Conservation (phyloP, 2,329 filamentous ascomycete species). For the Hypoxylon rubiginosum region DNA sequence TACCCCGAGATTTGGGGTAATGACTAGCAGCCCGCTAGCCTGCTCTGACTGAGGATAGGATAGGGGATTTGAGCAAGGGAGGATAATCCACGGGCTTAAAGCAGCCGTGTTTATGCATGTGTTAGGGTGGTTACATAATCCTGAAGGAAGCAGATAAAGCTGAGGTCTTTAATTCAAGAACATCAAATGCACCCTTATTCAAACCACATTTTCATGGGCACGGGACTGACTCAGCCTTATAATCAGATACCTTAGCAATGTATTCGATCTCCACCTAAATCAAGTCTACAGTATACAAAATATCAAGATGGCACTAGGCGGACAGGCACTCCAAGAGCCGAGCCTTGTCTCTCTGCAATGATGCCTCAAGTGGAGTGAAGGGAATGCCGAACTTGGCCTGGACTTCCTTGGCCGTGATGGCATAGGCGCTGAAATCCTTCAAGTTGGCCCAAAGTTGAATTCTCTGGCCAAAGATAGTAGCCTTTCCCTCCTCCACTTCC, state of each 20-base stretch:
- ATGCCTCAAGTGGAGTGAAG: constrained; percentile 47
- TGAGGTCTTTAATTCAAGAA: no score
- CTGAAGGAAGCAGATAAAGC: no score
- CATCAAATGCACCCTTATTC: neutral
- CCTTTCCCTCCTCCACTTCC: constrained; percentile 39
- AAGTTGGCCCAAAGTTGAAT: constrained; percentile 49
- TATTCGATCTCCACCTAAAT: neutral
- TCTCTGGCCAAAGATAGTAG: constrained; percentile 36
- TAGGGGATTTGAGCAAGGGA: neutral
- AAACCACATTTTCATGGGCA: no score
- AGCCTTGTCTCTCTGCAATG: constrained; percentile 46
- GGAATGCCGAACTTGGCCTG: constrained; percentile 50
- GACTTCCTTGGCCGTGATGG: constrained; percentile 32
- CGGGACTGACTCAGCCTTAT: no score
- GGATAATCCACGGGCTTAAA: no score
- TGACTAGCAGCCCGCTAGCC: neutral
- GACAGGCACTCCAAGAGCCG: neutral
- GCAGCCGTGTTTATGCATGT: neutral
- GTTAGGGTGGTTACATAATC: neutral
- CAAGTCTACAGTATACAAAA: neutral
- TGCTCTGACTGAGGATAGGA: neutral
- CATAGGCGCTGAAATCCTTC: constrained; percentile 42
- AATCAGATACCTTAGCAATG: neutral
- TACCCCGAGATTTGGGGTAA: neutral
- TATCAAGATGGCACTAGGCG: neutral